Evolutionary conservation across 306 rosid genomes (phyloP), one percentile per base, ranked within the genome.

Genomic region (Macrotyloma uniflorum): DNA sequence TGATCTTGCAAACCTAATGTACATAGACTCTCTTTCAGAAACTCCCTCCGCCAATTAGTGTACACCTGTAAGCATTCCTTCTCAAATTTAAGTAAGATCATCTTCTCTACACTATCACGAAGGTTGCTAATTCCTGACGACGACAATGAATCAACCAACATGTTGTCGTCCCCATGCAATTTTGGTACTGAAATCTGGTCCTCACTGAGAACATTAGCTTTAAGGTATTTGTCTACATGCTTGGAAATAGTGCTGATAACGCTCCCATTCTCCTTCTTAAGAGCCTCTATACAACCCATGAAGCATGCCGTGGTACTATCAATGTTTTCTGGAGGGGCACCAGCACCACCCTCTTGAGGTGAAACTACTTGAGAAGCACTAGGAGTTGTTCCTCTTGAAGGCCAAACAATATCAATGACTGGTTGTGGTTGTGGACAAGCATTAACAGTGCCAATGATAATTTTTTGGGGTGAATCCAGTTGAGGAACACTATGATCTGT

Each of bases 111-210:
- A 5, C 82, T 83, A 66, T 90, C 87, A 14, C 87, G 91, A 66
- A 93, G 94, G 18, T 88, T 87, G 68, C 90, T 55, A 1, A 85
- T 84, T 1, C 67, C 87, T 0, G 90, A 80, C 6, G 90, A 80
- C 6, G 94, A 92, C 2, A 93, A 87, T 61, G 87, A 85, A 8
- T 93, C 93, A n/a, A 93, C 79, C 50, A 93, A 28, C 70, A 90
- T 58, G 64, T 88, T 91, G 67, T 73, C 82, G 51, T 88, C 88
- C 4, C 4, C 2, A 0, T 62, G 22, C 19, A 32, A 2, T 19
- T 33, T 9, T 4, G 45, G 8, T 28, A n/a, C 47, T 8, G 47
- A 35, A 35, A 18, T 63, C 7, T 10, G 16, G 9, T 63, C 68
- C 11, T 14, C 57, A 2, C 1, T 3, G 10, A 8, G 24, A 47